Conservation (phyloP, 257 asterid species). For the Solanum ossicruentum region DNA sequence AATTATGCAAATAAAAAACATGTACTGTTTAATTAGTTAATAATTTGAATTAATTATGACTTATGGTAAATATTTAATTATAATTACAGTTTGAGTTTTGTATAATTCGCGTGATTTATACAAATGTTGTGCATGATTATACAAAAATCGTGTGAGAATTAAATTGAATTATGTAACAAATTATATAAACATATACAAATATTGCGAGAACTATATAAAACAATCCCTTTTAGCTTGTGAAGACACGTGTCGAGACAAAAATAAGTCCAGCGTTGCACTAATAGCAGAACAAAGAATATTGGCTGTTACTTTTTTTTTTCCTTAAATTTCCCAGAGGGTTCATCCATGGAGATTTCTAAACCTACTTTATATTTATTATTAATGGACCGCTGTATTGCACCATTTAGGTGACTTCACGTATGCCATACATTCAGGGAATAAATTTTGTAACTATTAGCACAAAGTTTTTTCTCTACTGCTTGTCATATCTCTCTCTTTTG, state of each 20-base stretch:
- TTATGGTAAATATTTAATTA: no score
- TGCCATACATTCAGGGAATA: constrained; percentile 50
- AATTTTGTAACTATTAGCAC: constrained; percentile 27
- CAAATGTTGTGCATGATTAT: no score
- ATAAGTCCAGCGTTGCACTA: constrained; percentile 27
- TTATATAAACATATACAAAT: no score
- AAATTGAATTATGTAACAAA: no score
- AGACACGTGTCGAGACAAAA: constrained; percentile 32
- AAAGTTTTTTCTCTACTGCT: constrained; percentile 16
- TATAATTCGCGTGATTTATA: no score
- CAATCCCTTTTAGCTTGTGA: not conserved
- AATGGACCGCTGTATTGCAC: constrained; percentile 38
- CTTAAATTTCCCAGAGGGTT: constrained; percentile 22
- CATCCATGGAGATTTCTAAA: not conserved
- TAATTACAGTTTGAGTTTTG: no score
- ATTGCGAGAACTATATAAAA: no score
- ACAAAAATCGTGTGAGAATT: no score
- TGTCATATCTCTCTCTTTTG: not conserved
- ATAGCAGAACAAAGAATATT: not conserved
- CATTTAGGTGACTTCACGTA: constrained; percentile 43
- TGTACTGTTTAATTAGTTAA: no score
- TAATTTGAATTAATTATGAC: no score
- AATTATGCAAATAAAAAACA: no score
- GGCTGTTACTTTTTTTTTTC: not conserved
- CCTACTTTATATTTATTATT: not conserved